phyloP scores from a whole-genome alignment of 1,284 basidiomycete genomes.

The Microbotryum violaceum region DNA sequence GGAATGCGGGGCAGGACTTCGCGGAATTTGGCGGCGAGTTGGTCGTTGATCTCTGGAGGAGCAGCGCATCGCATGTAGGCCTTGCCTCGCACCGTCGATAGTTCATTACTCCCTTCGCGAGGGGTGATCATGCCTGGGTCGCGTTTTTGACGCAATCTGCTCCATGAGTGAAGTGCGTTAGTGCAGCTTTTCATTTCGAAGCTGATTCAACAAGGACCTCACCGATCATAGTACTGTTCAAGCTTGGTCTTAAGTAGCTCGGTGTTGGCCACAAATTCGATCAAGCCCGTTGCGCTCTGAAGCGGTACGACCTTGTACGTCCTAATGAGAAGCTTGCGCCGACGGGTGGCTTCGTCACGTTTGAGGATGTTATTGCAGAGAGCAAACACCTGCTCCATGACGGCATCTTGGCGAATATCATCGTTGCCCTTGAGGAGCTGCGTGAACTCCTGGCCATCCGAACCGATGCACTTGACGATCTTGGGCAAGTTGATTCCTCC shows the following conservation, averaged over 20 bases:
- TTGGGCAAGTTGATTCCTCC: constrained; percentile 82
- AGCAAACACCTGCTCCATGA: constrained; percentile 97
- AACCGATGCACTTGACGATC: constrained; percentile 63
- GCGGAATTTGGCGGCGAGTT: constrained; percentile 43
- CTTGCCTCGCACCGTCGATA: no score
- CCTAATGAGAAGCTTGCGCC: constrained; percentile 65
- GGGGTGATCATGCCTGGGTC: background rate
- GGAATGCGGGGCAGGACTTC: constrained; percentile 55
- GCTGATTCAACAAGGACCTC: background rate
- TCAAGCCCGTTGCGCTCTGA: constrained; percentile 67
- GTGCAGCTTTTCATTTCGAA: background rate
- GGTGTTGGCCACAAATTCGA: constrained; percentile 87
- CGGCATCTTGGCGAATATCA: constrained; percentile 91
- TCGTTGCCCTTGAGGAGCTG: constrained; percentile 91
- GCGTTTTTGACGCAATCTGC: background rate
- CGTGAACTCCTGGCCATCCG: constrained; percentile 60
- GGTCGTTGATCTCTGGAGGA: no score
- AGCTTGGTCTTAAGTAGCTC: constrained; percentile 49
- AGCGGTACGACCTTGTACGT: constrained; percentile 86
- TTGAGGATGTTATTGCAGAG: constrained; percentile 73
- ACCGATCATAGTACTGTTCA: constrained; percentile 14
- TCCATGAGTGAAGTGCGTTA: background rate
- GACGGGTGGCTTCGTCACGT: constrained; percentile 65
- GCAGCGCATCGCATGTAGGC: no score
- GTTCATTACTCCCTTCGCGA: no score